Evolutionary conservation across 2,329 filamentous ascomycete genomes (phyloP), one percentile per base, ranked within the genome.

Genomic region (Ploettnerulaceae sp.): DNA sequence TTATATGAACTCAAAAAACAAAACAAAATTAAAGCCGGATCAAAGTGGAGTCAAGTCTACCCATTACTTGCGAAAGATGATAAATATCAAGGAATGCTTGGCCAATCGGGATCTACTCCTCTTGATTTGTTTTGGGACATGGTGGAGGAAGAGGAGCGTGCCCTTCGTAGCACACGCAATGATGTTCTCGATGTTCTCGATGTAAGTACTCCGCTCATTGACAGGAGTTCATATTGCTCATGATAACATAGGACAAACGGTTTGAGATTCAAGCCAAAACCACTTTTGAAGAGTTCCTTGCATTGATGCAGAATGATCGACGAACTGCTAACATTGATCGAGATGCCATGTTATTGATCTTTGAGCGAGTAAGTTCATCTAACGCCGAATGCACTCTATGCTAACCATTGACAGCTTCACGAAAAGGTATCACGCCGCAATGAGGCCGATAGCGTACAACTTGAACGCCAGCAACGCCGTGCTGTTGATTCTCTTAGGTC

Each of bases 91-190:
- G 82, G 81, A 54, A 89, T 95, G 74, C 77, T 90, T 49, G 90
- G 89, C 41, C 88, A 94, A 63, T 69, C 78, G 48, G 90, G 91
- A 46, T 95, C 90, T 4, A 86, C 81, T 4, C 88, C 93, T 11
- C 76, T 95, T 55, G 89, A 97, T 61, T 73, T 98, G 5, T 97
- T 98, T 71, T 96, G 91, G 89, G 93, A 98, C 64, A 73, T 90
- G 37, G 76, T 97, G 20, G 93, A 97, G 65, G 89, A 95, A 65
- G 89, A 97, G 66, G 91, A 98, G 62, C 81, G 86, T 48, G 82
- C 84, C n/a, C 72, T 96, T 37, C 84, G 90, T 51, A 82, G 80
- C 39, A 83, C 84, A 38, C 77, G 88, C 51, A 94, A 93, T 63
- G 82, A 89, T 62, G 86, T 94, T 29, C 72, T 93, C 55, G 89